phyloP scores from a whole-genome alignment of 2,329 filamentous ascomycete species.

The Neocatenulostroma microsporum region DNA sequence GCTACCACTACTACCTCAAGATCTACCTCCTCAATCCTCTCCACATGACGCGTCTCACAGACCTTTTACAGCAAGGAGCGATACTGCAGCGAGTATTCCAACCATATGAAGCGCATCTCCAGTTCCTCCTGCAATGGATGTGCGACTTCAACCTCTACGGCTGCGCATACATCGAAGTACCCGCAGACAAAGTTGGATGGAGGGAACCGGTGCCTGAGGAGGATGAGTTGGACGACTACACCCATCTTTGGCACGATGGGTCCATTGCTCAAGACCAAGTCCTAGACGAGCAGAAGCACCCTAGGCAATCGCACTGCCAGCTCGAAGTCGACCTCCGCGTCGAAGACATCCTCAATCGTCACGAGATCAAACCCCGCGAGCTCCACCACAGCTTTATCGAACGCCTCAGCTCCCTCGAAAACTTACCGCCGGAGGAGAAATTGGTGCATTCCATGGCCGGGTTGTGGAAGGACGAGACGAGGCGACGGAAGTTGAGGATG shows the following conservation, averaged over 20 bases:
- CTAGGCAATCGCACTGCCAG: constrained; percentile 76
- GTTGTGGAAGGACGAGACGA: constrained; percentile 84
- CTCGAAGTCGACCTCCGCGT: constrained; percentile 86
- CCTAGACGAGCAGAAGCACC: constrained; percentile 56
- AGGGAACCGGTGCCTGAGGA: constrained; percentile 68
- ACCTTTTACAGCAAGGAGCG: constrained; percentile 78
- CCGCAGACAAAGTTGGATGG: constrained; percentile 63
- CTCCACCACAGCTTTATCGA: constrained; percentile 87
- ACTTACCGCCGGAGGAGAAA: constrained; percentile 61
- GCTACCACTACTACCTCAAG: constrained; percentile 85
- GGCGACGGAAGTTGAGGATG: constrained; percentile 66
- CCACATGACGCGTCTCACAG: constrained; percentile 78
- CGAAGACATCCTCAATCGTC: constrained; percentile 78
- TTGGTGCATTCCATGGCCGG: constrained; percentile 90
- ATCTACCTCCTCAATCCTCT: constrained; percentile 86
- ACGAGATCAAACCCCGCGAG: constrained; percentile 61
- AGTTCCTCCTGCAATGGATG: constrained; percentile 96
- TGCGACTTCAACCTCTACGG: constrained; percentile 96
- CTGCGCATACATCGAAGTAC: constrained; percentile 64
- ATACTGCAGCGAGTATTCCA: constrained; percentile 79
- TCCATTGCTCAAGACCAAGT: constrained; percentile 56
- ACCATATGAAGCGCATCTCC: constrained; percentile 87
- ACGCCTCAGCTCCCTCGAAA: constrained; percentile 43
- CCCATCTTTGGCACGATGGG: constrained; percentile 71
- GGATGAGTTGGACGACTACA: constrained; percentile 51